Evolutionary conservation across 306 rosid species (phyloP).

Genomic region (Erythrophleum fordii): DNA sequence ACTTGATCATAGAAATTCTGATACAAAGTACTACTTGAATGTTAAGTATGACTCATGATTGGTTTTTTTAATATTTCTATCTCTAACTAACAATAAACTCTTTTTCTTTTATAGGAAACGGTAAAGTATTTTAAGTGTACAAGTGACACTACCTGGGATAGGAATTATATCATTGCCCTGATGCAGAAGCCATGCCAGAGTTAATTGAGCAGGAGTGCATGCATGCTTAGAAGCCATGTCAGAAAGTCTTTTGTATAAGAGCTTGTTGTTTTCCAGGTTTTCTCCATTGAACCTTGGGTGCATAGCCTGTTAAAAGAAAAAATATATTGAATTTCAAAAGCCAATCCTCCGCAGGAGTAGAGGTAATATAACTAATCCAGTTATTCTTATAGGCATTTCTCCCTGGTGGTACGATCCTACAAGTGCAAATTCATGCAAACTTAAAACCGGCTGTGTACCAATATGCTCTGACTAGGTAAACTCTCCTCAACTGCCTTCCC

Average conservation of each 20-base stretch:
- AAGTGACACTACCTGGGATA: constrained; percentile 63
- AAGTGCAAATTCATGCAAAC: neutral
- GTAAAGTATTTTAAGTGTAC: neutral
- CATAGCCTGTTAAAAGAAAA: constrained; percentile 40
- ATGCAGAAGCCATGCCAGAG: constrained; percentile 76
- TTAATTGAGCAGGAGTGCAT: constrained; percentile 69
- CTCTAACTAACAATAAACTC: neutral
- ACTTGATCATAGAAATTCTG: neutral
- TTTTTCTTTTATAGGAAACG: neutral
- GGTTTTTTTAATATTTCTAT: neutral
- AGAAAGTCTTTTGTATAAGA: constrained; percentile 51
- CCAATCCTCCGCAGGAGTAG: constrained; percentile 1
- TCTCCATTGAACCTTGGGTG: constrained; percentile 75
- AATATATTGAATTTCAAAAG: constrained; percentile 24
- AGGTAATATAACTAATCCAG: neutral
- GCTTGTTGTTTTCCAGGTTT: constrained; percentile 71
- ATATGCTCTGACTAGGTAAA: constrained; percentile 58
- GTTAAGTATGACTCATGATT: neutral
- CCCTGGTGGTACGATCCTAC: neutral
- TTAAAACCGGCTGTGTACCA: constrained; percentile 49
- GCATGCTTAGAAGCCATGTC: constrained; percentile 56
- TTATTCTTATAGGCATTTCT: neutral
- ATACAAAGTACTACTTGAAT: neutral
- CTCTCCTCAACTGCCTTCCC: constrained; percentile 70
- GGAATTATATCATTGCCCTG: constrained; percentile 70